Conservation (phyloP, 106 monocot species). For the Hemerocallis citrina region DNA sequence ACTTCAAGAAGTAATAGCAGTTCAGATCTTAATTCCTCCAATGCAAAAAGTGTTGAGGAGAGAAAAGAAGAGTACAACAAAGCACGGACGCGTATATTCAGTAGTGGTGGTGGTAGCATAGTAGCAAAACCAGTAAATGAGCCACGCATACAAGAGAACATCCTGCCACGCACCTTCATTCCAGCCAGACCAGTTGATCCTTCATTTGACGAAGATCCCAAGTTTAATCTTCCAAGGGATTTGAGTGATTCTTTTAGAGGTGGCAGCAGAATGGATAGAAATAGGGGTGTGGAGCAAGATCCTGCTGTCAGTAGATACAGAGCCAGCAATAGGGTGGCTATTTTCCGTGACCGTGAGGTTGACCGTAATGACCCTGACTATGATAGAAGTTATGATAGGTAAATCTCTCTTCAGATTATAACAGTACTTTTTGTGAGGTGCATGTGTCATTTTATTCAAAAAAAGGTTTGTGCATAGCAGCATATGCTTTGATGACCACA, state of each 20-base stretch:
- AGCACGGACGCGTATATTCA: constrained; percentile 90
- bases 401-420: neutral
- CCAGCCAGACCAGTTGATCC: constrained; percentile 22
- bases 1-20: constrained; percentile 12
- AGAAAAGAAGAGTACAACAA: constrained; percentile 96
- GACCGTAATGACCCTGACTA: constrained; percentile 96
- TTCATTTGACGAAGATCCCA: constrained; percentile 18
- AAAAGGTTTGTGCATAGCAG: too few species aligned
- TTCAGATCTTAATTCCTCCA: constrained; percentile 18
- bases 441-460: neutral
- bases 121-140: constrained; percentile 29
- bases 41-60: constrained; percentile 77
- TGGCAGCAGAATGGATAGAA: constrained; percentile 38
- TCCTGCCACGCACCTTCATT: constrained; percentile 22
- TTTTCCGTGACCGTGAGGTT: constrained; percentile 82
- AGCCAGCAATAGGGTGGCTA: constrained; percentile 53
- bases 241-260: constrained; percentile 28
- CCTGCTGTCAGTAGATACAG: constrained; percentile 34
- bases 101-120: constrained; percentile 15
- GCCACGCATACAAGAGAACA: constrained; percentile 22
- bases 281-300: constrained; percentile 35
- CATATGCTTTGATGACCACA: too few species aligned
- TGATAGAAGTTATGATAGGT: constrained; percentile 98
- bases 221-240: constrained; percentile 16
- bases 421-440: neutral